A percentile compares a stretch with the other conserved stretches of the same genome.
Evolutionary conservation across 140 eudicot genomes (phyloP).

Genomic region (Oenanthe javanica): DNA sequence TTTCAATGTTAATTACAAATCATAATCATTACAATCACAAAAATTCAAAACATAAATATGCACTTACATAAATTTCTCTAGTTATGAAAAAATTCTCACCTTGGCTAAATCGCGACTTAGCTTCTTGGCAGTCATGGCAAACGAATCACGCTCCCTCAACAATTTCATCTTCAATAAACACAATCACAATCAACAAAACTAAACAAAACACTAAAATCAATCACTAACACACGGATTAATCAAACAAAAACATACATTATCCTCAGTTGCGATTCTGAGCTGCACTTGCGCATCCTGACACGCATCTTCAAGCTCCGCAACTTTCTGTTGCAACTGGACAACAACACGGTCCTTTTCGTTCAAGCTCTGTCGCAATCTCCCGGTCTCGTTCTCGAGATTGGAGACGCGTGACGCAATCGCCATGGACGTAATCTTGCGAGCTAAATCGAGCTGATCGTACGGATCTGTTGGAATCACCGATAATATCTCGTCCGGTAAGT

Average conservation of each 20-base stretch:
- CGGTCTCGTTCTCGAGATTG: conserved; percentile 68
- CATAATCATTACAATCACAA: neutral
- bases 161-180: conserved; percentile 55
- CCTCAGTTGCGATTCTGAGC: conserved; percentile 50
- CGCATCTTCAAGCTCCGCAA: conserved; percentile 44
- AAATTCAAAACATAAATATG: neutral
- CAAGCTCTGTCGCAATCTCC: conserved; percentile 36
- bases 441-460: conserved; percentile 85
- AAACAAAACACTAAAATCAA: neutral
- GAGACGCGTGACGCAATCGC: conserved; percentile 94
- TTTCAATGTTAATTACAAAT: too few species aligned
- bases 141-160: conserved; percentile 70
- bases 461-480: conserved; percentile 89
- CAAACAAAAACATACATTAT: conserved; percentile 43
- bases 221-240: neutral
- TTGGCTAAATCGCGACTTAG: conserved; percentile 79
- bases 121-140: conserved; percentile 63
- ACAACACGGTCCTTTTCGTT: conserved; percentile 53
- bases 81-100: conserved; percentile 24
- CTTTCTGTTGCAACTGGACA: conserved; percentile 55
- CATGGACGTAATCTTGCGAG: conserved; percentile 93
- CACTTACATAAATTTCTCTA: neutral
- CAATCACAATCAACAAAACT: conserved; percentile 13
- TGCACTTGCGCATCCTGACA: conserved; percentile 58
- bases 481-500: conserved; percentile 63